Evolutionary conservation across 2,329 filamentous ascomycete genomes (phyloP), one percentile per base, ranked within the genome.

Genomic region (Penicillium sp.): DNA sequence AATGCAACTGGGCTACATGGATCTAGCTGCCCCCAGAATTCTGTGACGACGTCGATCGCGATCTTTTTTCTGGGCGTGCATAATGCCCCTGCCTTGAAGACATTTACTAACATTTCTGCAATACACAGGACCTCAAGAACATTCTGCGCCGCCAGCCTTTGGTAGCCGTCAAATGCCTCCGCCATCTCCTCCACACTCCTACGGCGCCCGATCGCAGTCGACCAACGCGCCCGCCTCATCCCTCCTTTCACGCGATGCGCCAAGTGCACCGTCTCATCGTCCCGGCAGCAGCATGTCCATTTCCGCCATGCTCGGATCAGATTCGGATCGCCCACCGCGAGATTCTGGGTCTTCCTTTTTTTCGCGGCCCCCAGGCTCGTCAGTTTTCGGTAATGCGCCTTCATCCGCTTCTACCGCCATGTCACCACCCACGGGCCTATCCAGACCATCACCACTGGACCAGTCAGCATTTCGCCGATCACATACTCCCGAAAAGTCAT

Each of bases 271-370:
- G 22, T 74, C 79, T 58, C 80, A 84, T 71, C 82, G 87, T 60
- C 83, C 84, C 12, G 83, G 83, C 54, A 84, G 84, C 69, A 87
- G 86, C 76, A 90, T 90, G 88, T 89, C 88, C 49, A 90, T 90
- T 74, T 89, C 87, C n/a, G 88, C 88, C 47, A 85, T 91, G 75
- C 83, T 90, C 60, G 88, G 87, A 60, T 80, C 79, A 12, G 82
- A 83, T 66, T 69, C 81, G 49, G 76, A 82, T 52, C 77, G 76
- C 57, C 67, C 75, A 42, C 74, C 75, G 72, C 81, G 82, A 74
- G 79, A 80, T 69, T 61, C 73, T 73, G 56, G 73, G 63, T 73
- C 75, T 54, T 74, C 73, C 54, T 76, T 80, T 52, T 79, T 82
- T 65, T 79, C 80, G 61, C 81, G 82, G 55, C 75, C 78, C 42